Conservation (phyloP, 768 basidiomycete species). For the Leccinum olivaceopallidum region DNA sequence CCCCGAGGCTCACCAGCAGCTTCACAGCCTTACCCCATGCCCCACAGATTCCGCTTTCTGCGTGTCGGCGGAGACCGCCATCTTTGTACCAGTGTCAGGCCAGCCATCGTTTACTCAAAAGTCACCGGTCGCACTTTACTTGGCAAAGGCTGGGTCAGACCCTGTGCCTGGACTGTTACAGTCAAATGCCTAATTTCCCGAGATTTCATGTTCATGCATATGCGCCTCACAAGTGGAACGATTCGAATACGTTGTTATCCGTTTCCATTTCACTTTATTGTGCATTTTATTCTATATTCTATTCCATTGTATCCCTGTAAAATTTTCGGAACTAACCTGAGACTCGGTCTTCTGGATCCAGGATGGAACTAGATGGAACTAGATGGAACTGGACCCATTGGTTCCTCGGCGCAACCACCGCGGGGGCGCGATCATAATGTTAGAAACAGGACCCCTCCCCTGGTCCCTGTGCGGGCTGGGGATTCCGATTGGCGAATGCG, state of each 20-base stretch:
- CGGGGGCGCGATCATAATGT: neutral
- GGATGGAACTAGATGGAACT: neutral
- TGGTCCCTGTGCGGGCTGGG: constrained; percentile 4
- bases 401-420: neutral
- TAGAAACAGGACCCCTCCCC: constrained; percentile 7
- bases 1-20: neutral
- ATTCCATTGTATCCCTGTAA: neutral
- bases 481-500: constrained; percentile 1
- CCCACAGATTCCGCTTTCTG: constrained; percentile 22
- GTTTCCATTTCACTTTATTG: neutral
- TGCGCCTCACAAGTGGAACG: neutral
- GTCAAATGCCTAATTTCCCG: neutral
- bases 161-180: constrained; percentile 8
- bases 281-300: neutral
- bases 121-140: constrained; percentile 4
- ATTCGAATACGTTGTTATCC: neutral
- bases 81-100: constrained; percentile 22
- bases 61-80: constrained; percentile 24
- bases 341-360: neutral
- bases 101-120: constrained; percentile 3
- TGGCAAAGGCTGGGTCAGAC: constrained; percentile 9
- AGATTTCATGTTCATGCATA: neutral
- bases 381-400: neutral
- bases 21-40: constrained; percentile 29
- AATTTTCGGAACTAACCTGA: constrained; percentile 1